Percentiles rank a stretch among this genome's conserved stretches.
Evolutionary conservation across 371 early-diverging fungal genomes (phyloP).

Genomic region (Mortierella sp.): DNA sequence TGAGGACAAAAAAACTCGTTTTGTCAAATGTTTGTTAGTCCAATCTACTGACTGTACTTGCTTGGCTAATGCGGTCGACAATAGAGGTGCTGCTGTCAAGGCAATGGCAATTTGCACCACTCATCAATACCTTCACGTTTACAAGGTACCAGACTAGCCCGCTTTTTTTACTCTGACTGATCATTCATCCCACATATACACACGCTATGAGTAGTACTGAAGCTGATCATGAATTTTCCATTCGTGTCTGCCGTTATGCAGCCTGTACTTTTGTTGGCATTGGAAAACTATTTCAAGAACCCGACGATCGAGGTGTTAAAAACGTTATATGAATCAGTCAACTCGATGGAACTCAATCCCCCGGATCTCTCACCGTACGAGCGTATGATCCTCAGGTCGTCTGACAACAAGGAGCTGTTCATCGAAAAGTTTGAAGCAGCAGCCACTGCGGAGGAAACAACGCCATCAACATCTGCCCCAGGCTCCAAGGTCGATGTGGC

Average conservation of each 20-base stretch:
- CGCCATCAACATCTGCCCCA: background rate
- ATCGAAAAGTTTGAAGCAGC: slow-evolving; percentile 80
- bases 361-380: slow-evolving; percentile 84
- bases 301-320: slow-evolving; percentile 82
- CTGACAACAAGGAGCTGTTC: slow-evolving; percentile 86
- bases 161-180: background rate
- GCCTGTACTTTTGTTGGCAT: slow-evolving; percentile 89
- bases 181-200: too few relatives aligned
- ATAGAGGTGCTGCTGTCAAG: slow-evolving; percentile 86
- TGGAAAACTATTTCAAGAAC: slow-evolving; percentile 90
- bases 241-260: slow-evolving; percentile 39
- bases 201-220: too few relatives aligned
- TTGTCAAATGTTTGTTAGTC: too few relatives aligned
- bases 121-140: slow-evolving; percentile 91
- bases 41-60: too few relatives aligned
- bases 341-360: slow-evolving; percentile 88
- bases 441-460: slow-evolving; percentile 11
- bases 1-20: background rate
- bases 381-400: slow-evolving; percentile 79
- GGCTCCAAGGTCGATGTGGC: slow-evolving; percentile 32
- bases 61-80: too few relatives aligned
- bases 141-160: slow-evolving; percentile 76
- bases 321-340: slow-evolving; percentile 83
- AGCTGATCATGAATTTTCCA: background rate
- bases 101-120: slow-evolving; percentile 94